phyloP scores from a whole-genome alignment of 257 asterid species.

The Nicotiana noctiflora region DNA sequence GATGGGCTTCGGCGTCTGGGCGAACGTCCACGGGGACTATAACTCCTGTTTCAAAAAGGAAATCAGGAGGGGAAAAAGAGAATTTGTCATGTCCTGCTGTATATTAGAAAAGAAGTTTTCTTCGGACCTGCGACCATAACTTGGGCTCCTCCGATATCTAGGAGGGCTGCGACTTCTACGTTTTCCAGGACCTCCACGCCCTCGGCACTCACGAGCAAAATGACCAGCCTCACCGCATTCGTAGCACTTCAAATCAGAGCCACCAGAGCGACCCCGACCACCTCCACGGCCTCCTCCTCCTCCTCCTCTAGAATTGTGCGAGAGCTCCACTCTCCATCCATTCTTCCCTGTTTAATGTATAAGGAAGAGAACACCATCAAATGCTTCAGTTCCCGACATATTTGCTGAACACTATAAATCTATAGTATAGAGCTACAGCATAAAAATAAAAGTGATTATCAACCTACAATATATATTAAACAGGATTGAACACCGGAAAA shows the following conservation, averaged over 20 bases:
- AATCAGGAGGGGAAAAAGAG: neutral
- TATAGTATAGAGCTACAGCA: neutral
- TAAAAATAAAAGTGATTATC: neutral
- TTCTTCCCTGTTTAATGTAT: slow-evolving; percentile 54
- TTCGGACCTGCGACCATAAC: slow-evolving; percentile 80
- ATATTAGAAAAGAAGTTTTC: neutral
- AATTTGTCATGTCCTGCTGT: neutral
- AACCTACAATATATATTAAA: neutral
- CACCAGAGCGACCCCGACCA: slow-evolving; percentile 65
- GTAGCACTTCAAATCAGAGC: slow-evolving; percentile 87
- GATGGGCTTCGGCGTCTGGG: slow-evolving; percentile 84
- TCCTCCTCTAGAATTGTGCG: slow-evolving; percentile 83
- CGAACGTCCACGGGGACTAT: slow-evolving; percentile 78
- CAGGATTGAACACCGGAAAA: neutral
- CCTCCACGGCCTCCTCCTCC: slow-evolving; percentile 64
- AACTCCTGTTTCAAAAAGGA: slow-evolving; percentile 46
- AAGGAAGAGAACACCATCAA: neutral
- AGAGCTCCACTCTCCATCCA: slow-evolving; percentile 97
- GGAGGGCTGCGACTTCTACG: slow-evolving; percentile 95
- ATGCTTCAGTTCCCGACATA: neutral
- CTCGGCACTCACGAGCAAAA: slow-evolving; percentile 90
- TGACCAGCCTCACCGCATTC: slow-evolving; percentile 98
- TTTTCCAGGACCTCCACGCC: slow-evolving; percentile 53
- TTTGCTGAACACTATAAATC: neutral
- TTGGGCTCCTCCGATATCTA: slow-evolving; percentile 80